Evolutionary conservation across 192 early-diverging fungal species (phyloP), one percentile per base, ranked within the genome.

Genomic region (Ambispora gerdemannii): DNA sequence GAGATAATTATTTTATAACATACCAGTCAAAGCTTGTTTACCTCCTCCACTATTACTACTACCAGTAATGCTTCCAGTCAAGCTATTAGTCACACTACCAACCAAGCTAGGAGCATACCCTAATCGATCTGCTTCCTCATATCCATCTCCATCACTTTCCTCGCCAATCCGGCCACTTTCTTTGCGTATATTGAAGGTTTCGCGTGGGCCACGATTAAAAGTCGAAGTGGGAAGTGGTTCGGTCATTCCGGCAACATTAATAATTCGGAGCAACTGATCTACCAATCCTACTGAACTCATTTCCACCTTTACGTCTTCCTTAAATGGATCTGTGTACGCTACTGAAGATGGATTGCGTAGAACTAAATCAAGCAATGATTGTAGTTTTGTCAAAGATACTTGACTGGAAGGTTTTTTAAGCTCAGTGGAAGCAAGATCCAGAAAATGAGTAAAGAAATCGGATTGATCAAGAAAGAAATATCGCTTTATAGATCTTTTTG

Each of bases 381-480:
- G 89, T 11, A 99, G 76, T 27, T 89, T 87, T 1, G 84, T 88
- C 3, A 91, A 38, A 2, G 87, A 80, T 4, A 96, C 88, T 6
- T 91, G 82, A 24, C 76, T 75, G 28, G 84, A 80, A 10, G 93
- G 90, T 34, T 87, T 83, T 47, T 87, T 84, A n/a, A 96, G 73
- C 70, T 96, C 91, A 15, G 74, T 78, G 20, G 81, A 81, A 15
- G 93, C 93, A 32, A 97, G 78, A 74, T 99, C 97, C 50, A 99
- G 72, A 74, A 99, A 99, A 49, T 95, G 95, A 1, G 88, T 92
- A 50, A 99, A 76, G 72, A 91, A 99, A 73, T 99, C 97, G 0
- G 92, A 92, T 73, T 92, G 92, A 73, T 96, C 93, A 67, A 98
- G 82, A 63, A 99, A 82, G 55, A 96, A 91, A 76, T 93, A 96